Evolutionary conservation across 352 stramenopile genomes (phyloP).

Genomic region (Globisporangium cederbergense): DNA sequence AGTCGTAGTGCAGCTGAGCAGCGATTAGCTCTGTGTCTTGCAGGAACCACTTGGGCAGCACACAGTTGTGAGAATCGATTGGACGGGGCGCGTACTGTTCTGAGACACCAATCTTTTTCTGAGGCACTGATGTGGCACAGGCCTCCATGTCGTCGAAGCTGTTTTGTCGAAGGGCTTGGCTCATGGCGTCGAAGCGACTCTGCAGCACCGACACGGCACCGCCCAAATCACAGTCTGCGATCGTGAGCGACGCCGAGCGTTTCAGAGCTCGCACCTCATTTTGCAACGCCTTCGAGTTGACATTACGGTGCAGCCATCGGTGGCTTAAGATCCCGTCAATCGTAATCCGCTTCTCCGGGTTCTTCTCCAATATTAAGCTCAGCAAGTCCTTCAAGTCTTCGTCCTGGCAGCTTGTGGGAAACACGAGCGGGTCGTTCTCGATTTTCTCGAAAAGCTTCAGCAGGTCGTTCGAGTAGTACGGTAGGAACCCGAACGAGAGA

Average conservation of each 20-base stretch:
- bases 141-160: neutral
- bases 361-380: constrained; percentile 60
- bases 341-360: constrained; percentile 64
- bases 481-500: constrained; percentile 82
- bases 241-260: constrained; percentile 26
- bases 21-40: constrained; percentile 31
- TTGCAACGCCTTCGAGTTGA: constrained; percentile 45
- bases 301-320: constrained; percentile 62
- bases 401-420: constrained; percentile 41
- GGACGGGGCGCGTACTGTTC: constrained; percentile 34
- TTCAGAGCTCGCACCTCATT: constrained; percentile 44
- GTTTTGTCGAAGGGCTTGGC: constrained; percentile 14
- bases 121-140: neutral
- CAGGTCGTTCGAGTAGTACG: constrained; percentile 87
- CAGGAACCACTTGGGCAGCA: constrained; percentile 34
- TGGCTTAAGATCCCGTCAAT: constrained; percentile 70
- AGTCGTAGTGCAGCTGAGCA: constrained; percentile 64
- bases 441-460: constrained; percentile 90
- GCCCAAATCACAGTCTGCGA: constrained; percentile 45
- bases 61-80: constrained; percentile 28
- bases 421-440: constrained; percentile 49
- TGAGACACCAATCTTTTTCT: neutral
- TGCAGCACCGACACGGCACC: constrained; percentile 59
- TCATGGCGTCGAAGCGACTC: constrained; percentile 38
- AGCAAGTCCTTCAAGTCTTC: constrained; percentile 72